A percentile compares a stretch with the other conserved stretches of the same genome.
Evolutionary conservation across 441 rosid species (phyloP).

Genomic region (Brassica balearica): DNA sequence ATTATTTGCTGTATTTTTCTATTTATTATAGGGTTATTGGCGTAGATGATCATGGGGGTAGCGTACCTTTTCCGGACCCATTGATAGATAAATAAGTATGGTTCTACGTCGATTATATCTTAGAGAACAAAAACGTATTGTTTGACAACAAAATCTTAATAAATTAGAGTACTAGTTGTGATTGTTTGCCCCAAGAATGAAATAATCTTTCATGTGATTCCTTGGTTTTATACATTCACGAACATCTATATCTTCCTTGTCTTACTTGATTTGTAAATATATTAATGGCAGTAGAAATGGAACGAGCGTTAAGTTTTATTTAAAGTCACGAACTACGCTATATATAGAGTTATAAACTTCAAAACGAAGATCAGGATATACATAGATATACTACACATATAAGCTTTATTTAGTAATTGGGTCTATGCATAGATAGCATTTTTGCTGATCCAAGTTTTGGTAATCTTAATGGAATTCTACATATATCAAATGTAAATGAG

Average conservation of each 20-base stretch:
- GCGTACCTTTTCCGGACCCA: conserved; percentile 33
- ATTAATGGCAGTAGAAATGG: conserved; percentile 11
- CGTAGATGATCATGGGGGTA: conserved; percentile 14
- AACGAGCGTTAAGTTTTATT: too few species aligned
- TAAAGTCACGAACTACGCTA: background rate
- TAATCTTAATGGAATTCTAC: background rate
- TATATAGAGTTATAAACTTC: background rate
- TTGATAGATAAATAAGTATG: conserved; percentile 15
- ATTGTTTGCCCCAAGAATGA: conserved; percentile 24
- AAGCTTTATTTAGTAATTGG: background rate
- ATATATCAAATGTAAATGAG: background rate
- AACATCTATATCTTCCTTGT: conserved; percentile 38
- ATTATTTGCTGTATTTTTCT: background rate
- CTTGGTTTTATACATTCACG: conserved; percentile 45
- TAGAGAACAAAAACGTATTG: background rate
- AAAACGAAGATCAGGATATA: background rate
- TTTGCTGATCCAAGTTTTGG: conserved; percentile 34
- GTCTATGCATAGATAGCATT: conserved; percentile 20
- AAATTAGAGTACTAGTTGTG: conserved; percentile 29
- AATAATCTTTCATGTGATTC: conserved; percentile 45
- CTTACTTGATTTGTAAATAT: conserved; percentile 29
- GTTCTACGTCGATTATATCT: conserved; percentile 22
- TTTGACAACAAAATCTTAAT: conserved; percentile 12
- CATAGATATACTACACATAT: background rate
- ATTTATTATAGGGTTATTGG: conserved; percentile 14